Conservation (phyloP, 305 asterid species). For the Nicotiana rustica region DNA sequence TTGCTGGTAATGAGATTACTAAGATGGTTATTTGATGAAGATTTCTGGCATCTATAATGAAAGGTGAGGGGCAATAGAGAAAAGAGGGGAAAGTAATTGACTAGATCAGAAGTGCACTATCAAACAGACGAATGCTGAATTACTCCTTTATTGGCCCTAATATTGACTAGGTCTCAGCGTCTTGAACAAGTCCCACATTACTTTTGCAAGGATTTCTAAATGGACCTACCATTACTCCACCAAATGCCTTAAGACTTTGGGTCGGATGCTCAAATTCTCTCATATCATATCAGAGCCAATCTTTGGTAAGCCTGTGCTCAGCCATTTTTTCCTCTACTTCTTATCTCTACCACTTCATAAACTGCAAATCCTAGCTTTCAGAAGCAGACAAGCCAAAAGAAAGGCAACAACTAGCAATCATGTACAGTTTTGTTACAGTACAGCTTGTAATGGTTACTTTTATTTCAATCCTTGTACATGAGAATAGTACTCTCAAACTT, state of each 20-base stretch:
- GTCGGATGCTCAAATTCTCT: conserved; percentile 8
- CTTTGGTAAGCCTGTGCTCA: not conserved
- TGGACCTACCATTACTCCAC: not conserved
- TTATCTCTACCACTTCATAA: not conserved
- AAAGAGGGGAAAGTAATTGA: not conserved
- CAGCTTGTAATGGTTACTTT: too few species aligned
- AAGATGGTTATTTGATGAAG: conserved; percentile 16
- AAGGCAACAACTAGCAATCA: too few species aligned
- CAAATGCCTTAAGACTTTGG: not conserved
- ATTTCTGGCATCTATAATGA: conserved; percentile 26
- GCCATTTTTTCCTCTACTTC: not conserved
- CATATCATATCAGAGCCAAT: not conserved
- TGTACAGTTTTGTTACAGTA: too few species aligned
- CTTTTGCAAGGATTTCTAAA: not conserved
- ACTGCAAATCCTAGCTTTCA: too few species aligned
- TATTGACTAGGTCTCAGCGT: too few species aligned
- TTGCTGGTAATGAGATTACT: not conserved
- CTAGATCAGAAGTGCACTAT: too few species aligned
- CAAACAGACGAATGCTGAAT: too few species aligned
- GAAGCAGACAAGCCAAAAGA: too few species aligned
- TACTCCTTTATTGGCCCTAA: too few species aligned
- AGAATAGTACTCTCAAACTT: too few species aligned
- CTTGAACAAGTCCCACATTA: too few species aligned
- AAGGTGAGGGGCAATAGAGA: conserved; percentile 10
- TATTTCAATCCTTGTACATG: too few species aligned